Evolutionary conservation across 345 rosid species (phyloP).

Genomic region (Salix suchowensis): DNA sequence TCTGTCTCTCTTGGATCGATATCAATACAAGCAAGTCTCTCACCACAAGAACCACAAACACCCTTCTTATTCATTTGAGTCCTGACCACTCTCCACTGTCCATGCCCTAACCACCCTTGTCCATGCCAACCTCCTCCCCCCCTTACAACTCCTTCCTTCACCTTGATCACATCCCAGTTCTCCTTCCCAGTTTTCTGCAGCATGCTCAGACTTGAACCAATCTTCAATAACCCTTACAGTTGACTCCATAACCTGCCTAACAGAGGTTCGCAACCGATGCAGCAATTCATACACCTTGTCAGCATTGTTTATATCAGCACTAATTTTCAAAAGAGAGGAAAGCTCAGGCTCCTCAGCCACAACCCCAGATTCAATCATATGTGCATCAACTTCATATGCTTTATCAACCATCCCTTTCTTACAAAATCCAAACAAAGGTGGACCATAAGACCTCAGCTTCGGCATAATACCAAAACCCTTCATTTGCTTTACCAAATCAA

Average conservation of each 20-base stretch:
- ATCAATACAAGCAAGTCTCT: constrained; percentile 86
- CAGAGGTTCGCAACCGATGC: constrained; percentile 66
- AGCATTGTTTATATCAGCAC: constrained; percentile 40
- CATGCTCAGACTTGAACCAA: constrained; percentile 69
- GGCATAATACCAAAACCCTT: constrained; percentile 59
- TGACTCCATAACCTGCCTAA: constrained; percentile 66
- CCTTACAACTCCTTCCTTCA: constrained; percentile 53
- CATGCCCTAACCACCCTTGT: constrained; percentile 85
- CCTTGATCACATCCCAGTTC: constrained; percentile 50
- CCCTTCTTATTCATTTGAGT: constrained; percentile 68
- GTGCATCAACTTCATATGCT: constrained; percentile 77
- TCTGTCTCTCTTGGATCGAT: constrained; percentile 81
- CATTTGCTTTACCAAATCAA: constrained; percentile 82
- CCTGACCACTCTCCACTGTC: constrained; percentile 66
- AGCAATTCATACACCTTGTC: constrained; percentile 73
- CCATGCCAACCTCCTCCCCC: constrained; percentile 99
- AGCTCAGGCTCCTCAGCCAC: constrained; percentile 80
- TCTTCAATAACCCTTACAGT: constrained; percentile 50
- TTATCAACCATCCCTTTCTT: constrained; percentile 48
- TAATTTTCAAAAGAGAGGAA: constrained; percentile 67
- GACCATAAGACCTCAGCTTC: constrained; percentile 78
- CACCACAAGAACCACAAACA: constrained; percentile 63
- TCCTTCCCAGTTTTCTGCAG: constrained; percentile 50
- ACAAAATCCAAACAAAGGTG: constrained; percentile 81
- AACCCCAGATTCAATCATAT: constrained; percentile 77